Percentiles rank a stretch among this genome's conserved stretches.
phyloP scores from a whole-genome alignment of 192 early-diverging fungal genomes.

The Backusella psychrophila region DNA sequence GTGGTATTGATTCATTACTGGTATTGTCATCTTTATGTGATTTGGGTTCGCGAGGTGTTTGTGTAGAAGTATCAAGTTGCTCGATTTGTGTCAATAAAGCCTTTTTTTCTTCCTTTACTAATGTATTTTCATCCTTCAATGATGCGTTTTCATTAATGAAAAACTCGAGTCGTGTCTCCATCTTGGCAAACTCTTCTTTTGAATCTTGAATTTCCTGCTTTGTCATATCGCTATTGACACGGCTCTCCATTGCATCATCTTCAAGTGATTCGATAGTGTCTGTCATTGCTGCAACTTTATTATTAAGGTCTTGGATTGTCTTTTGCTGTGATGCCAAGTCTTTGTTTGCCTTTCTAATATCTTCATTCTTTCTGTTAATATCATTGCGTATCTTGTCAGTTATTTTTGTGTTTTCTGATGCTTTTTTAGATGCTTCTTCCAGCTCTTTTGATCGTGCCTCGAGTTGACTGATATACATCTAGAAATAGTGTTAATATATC shows the following conservation, averaged over 20 bases:
- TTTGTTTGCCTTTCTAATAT: background rate
- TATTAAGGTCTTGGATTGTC: background rate
- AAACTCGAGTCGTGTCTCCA: background rate
- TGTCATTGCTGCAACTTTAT: background rate
- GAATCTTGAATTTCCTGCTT: background rate
- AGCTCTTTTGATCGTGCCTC: background rate
- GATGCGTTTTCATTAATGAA: background rate
- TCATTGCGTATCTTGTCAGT: background rate
- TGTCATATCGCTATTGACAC: background rate
- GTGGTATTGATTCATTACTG: background rate
- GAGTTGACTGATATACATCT: background rate
- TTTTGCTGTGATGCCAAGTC: background rate
- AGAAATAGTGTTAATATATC: background rate
- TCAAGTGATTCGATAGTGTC: background rate
- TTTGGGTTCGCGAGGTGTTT: background rate
- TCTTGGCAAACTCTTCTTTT: background rate
- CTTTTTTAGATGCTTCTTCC: background rate
- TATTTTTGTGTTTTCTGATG: background rate
- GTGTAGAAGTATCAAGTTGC: background rate
- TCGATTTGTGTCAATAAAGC: background rate
- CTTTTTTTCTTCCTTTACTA: background rate
- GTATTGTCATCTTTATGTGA: background rate
- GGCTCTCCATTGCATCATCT: background rate
- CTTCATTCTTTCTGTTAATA: background rate
- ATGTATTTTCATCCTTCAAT: background rate